Evolutionary conservation across 768 basidiomycete species (phyloP).

Genomic region (Hericium erinaceus): DNA sequence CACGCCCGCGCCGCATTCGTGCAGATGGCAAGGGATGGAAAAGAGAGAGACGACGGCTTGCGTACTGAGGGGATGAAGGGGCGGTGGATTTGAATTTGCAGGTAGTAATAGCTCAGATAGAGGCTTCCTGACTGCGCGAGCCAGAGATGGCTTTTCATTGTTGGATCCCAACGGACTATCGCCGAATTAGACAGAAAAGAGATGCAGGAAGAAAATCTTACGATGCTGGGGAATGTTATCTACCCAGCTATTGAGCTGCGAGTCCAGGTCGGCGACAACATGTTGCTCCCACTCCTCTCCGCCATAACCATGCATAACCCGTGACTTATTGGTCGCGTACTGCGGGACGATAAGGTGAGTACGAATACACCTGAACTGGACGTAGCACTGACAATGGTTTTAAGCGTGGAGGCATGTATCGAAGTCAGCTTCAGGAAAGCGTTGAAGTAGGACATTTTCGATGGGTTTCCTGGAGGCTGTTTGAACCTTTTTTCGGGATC

Average conservation of each 20-base stretch:
- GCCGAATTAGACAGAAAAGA: neutral
- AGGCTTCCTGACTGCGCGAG: constrained; percentile 32
- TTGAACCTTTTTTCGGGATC: constrained; percentile 31
- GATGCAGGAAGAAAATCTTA: constrained; percentile 6
- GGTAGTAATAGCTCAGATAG: constrained; percentile 31
- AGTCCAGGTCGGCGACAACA: constrained; percentile 13
- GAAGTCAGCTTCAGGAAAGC: constrained; percentile 47
- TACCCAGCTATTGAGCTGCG: constrained; percentile 23
- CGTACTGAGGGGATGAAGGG: constrained; percentile 35
- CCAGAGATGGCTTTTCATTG: constrained; percentile 23
- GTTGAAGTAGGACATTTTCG: constrained; percentile 43
- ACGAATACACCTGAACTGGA: neutral
- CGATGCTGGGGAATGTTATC: constrained; percentile 30
- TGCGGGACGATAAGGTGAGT: neutral
- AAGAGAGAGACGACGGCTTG: constrained; percentile 22
- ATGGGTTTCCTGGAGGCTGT: constrained; percentile 55
- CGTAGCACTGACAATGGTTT: constrained; percentile 41
- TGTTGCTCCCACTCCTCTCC: constrained; percentile 14
- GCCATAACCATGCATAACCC: constrained; percentile 2
- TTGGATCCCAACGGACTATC: constrained; percentile 35
- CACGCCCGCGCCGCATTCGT: constrained; percentile 41
- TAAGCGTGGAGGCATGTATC: constrained; percentile 51
- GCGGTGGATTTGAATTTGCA: constrained; percentile 40
- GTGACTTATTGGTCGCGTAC: constrained; percentile 14
- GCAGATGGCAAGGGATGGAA: constrained; percentile 45